Evolutionary conservation across 257 asterid genomes (phyloP), one percentile per base, ranked within the genome.

Genomic region (Solanum gandarillasii): DNA sequence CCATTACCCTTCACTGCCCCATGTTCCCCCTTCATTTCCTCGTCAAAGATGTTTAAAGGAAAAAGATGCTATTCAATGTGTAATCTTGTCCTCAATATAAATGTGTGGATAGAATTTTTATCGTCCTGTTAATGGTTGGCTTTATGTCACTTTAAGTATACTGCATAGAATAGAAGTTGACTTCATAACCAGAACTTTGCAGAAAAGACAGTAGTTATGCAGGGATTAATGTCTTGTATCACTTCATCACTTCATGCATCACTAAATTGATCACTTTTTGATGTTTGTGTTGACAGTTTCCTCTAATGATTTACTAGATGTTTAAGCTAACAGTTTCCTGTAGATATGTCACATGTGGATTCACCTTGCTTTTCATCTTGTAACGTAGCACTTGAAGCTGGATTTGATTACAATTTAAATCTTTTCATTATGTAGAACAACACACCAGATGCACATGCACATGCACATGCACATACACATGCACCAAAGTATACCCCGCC

Each of bases 401-500:
- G 43, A 46, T 25, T 55, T 48, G 76, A 16, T 35, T 68, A 31
- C 39, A 41, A 75, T 71, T 29, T n/a, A 84, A 73, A 81, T 65
- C 65, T 81, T 82, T 82, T 82, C 32, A 83, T 88, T 87, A 12
- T 60, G 86, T 93, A 95, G 98, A 92, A 86, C 76, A 92, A 87
- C 76, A 86, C 88, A n/a, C 60, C 88, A 73, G 98, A 95, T 36
- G 85, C 93, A 52, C 82, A 65, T n/a, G 31, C 31, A 62, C 31
- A 55, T 52, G 3, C 62, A 52, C 65, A 52, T n/a, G 31, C 31
- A 62, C 31, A 55, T 52, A 4, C 62, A 52, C 65, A 52, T 60
- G 27, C 68, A 21, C 68, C 92, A 39, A 97, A 95, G 92, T 94
- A 93, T 48, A 21, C 89, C 43, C 91, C 86, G 10, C 98, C 98